These are phyloP conservation scores for Glonium stellatum DNA, from an alignment of 495 filamentous ascomycete genomes.

Conservation along the genomic window DNA sequence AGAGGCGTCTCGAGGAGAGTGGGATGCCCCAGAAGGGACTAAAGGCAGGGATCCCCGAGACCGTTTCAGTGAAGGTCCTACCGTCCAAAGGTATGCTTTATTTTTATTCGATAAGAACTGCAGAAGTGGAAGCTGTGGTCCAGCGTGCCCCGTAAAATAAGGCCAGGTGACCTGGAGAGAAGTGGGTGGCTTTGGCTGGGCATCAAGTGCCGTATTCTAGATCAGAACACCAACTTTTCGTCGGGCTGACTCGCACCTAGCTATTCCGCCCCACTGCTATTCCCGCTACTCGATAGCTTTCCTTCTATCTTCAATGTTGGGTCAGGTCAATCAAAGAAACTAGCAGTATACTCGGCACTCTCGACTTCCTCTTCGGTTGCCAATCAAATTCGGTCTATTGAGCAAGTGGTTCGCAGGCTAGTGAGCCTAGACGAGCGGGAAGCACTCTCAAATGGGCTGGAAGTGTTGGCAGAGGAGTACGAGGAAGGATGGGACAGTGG, in stretches of 20 bases:
- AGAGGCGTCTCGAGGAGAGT: conserved; percentile 27
- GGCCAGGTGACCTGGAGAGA: not conserved
- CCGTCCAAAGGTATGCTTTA: conserved; percentile 25
- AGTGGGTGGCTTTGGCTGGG: not conserved
- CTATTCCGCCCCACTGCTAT: conserved; percentile 53
- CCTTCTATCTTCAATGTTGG: conserved; percentile 54
- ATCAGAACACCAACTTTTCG: not conserved
- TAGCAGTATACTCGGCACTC: conserved; percentile 58
- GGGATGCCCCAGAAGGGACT: conserved; percentile 22
- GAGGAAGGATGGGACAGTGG: conserved; percentile 70
- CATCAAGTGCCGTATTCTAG: not conserved
- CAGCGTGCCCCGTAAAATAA: not conserved
- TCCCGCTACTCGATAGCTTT: conserved; percentile 79
- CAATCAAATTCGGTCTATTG: conserved; percentile 58
- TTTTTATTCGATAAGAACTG: not conserved
- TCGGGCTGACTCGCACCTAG: conserved; percentile 33
- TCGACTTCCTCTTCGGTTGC: conserved; percentile 68
- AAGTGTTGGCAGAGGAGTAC: conserved; percentile 79
- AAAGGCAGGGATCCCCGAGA: conserved; percentile 17
- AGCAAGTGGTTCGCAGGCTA: conserved; percentile 49
- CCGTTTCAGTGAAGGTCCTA: conserved; percentile 22
- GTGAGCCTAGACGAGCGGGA: conserved; percentile 75
- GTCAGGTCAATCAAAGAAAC: conserved; percentile 33
- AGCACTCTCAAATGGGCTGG: conserved; percentile 70
- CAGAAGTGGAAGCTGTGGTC: not conserved